Conservation (phyloP, 2,329 filamentous ascomycete genomes). For the Paraphaeosphaeria sporulosa region DNA sequence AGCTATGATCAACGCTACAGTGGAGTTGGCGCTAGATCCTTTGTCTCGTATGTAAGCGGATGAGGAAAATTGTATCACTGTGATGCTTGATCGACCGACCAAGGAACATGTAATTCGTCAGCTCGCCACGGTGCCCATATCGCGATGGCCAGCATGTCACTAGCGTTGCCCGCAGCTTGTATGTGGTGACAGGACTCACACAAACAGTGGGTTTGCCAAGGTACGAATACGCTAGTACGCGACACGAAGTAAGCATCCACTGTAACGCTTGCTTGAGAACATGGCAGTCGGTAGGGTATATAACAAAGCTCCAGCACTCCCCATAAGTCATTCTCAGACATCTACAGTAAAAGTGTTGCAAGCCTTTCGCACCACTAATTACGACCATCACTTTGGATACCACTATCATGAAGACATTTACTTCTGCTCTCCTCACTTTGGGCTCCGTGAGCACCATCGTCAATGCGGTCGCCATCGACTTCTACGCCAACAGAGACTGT, state of each 20-base stretch:
- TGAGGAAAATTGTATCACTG: background rate
- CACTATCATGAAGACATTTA: background rate
- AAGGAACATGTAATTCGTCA: background rate
- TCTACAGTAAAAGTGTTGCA: background rate
- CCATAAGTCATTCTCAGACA: background rate
- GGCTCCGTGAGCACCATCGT: slow-evolving; percentile 7
- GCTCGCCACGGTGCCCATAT: background rate
- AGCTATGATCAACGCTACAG: background rate
- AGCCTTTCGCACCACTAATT: background rate
- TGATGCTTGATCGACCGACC: background rate
- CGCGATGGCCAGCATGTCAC: background rate
- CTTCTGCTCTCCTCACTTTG: background rate
- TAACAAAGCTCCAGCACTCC: background rate
- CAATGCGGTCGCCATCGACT: slow-evolving; percentile 6
- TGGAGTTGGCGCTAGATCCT: background rate
- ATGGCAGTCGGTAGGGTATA: background rate
- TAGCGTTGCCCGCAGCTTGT: background rate
- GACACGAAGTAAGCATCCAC: background rate
- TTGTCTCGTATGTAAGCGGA: background rate
- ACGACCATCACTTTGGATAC: background rate
- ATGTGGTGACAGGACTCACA: background rate
- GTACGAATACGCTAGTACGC: background rate
- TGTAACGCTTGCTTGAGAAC: background rate
- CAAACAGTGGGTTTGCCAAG: background rate
- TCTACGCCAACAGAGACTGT: slow-evolving; percentile 6